Base-by-base conservation (phyloP, 257 asterid species). In the Plantago elongata region DNA sequence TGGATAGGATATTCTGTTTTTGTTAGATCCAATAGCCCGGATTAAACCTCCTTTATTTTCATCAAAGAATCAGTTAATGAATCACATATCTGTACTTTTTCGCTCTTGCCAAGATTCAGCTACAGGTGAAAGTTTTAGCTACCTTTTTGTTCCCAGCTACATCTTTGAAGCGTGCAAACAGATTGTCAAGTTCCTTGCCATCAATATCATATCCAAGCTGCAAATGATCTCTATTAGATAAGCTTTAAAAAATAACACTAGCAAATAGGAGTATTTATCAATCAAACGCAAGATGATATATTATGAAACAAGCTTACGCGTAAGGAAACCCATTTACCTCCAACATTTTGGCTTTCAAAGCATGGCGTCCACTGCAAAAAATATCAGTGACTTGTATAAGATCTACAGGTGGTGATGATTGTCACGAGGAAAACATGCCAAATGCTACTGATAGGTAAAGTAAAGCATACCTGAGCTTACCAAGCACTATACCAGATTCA, bases 71-170 rank as follows among this genome's bases (percentile, higher is more conserved):
- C 8, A 5, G 14, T n/a, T 50, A 15, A 27, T 14, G 29, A 5
- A 50, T 3, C 9, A 13, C 29, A 11, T 50, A 13, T 22, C 18
- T 64, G 16, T 51, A 42, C 63, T 44, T 40, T 22, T 9, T 42
- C 7, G 9, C 13, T 50, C 13, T 15, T 34, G 54, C 9, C 18
- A 16, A 45, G 9, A 27, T 8, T 46, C 27, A 47, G 47, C 38
- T 58, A 10, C 45, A 17, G 40, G 42, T 47, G 60, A 45, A 54
- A 57, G 45, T 48, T 66, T 44, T 4, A 60, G 18, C 67, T 73
- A 92, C 97, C 97, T 92, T 92, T 80, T 92, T 92, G 72, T 78
- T 88, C 78, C 88, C 97, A 16, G 98, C 98, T 11, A 88, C 92
- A 68, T 79, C 79, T 80, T 91, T 91, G 80, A 86, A 91, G 61